phyloP scores from a whole-genome alignment of 371 early-diverging fungal species.

The Mucor lusitanicus region DNA sequence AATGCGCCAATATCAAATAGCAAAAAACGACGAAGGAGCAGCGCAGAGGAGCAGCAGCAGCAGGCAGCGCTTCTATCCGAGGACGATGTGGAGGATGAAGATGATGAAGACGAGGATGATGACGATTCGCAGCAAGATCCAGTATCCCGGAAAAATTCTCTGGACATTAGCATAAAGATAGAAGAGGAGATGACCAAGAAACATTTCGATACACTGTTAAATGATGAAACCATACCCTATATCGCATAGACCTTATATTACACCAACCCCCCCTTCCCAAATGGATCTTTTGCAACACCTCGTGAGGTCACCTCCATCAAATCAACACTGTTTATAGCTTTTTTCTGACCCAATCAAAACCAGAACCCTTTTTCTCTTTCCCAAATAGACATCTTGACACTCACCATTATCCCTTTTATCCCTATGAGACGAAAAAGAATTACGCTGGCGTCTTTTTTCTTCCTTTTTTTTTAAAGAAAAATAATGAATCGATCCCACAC shows the following conservation, averaged over 20 bases:
- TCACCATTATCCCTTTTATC: not conserved
- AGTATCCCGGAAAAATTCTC: conserved; percentile 4
- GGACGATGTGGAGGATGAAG: not conserved
- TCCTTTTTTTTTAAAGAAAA: not conserved
- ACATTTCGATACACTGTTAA: conserved; percentile 48
- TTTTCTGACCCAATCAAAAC: not conserved
- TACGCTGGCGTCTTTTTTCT: conserved; percentile 10
- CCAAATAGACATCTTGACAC: not conserved
- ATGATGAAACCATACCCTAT: conserved; percentile 46
- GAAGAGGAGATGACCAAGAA: conserved; percentile 35
- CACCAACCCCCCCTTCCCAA: conserved; percentile 1
- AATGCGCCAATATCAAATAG: not conserved
- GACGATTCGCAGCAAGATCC: not conserved
- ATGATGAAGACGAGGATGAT: not conserved
- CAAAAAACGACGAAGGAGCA: conserved; percentile 30
- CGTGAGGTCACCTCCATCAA: conserved; percentile 17
- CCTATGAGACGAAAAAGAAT: not conserved
- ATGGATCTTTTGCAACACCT: conserved; percentile 1
- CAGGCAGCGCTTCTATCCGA: not conserved
- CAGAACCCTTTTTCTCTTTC: not conserved
- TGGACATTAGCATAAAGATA: conserved; percentile 16
- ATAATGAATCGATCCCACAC: not conserved
- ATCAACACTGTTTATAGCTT: conserved; percentile 1
- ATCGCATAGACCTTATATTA: conserved; percentile 35
- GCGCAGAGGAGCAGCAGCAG: conserved; percentile 2